Conservation (phyloP, 2,329 filamentous ascomycete genomes). For the Aspergillus chevalieri region DNA sequence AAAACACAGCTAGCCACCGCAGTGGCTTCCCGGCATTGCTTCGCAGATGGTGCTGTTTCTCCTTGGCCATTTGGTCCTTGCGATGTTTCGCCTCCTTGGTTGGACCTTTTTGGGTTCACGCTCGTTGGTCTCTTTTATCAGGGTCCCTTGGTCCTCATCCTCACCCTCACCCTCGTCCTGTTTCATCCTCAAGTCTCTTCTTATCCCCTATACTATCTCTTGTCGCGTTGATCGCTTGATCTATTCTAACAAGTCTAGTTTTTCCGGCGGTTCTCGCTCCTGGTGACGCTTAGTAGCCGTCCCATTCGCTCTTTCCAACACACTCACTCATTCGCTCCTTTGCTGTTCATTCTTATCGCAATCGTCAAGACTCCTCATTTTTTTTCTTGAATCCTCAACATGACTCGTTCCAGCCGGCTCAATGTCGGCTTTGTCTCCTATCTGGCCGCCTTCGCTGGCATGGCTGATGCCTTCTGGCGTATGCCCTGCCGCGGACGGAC, state of each 20-base stretch:
- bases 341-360: not conserved
- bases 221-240: too few species aligned
- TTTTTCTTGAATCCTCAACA: conserved; percentile 9
- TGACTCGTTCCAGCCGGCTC: conserved; percentile 12
- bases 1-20: too few species aligned
- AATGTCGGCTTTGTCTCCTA: conserved; percentile 18
- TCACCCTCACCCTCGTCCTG: too few species aligned
- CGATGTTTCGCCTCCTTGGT: too few species aligned
- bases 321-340: not conserved
- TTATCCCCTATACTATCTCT: too few species aligned
- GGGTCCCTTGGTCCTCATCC: too few species aligned
- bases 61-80: too few species aligned
- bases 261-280: not conserved
- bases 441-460: conserved; percentile 23
- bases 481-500: conserved; percentile 72
- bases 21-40: too few species aligned
- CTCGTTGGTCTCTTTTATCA: too few species aligned
- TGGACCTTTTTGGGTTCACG: too few species aligned
- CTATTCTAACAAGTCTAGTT: not conserved
- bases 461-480: conserved; percentile 72
- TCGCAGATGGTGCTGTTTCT: too few species aligned
- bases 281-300: not conserved
- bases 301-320: not conserved
- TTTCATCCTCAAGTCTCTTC: too few species aligned
- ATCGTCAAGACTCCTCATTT: conserved; percentile 1